These are phyloP conservation scores for Lentinula sp. DNA, from an alignment of 768 basidiomycete species.

Conservation along the genomic window DNA sequence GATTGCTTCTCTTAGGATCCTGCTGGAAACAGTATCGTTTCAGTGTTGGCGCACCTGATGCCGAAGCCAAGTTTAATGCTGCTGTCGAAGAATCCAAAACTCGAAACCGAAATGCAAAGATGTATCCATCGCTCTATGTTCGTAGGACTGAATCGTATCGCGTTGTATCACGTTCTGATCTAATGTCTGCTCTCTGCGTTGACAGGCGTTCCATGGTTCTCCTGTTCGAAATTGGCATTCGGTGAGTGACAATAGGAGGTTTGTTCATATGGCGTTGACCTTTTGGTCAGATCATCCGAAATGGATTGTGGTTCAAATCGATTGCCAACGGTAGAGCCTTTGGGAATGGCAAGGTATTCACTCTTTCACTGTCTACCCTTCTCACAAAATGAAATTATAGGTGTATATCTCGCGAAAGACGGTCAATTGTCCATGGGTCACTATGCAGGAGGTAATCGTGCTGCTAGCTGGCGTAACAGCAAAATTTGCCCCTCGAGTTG, in stretches of 20 bases:
- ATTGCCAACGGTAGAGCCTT: conserved; percentile 54
- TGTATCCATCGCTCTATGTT: conserved; percentile 44
- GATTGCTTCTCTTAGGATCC: conserved; percentile 23
- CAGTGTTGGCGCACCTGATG: conserved; percentile 66
- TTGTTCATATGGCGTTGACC: not conserved
- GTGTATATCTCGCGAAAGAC: conserved; percentile 66
- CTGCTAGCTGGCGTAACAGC: conserved; percentile 45
- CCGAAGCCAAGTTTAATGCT: conserved; percentile 57
- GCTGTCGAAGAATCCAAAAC: conserved; percentile 35
- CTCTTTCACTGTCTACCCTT: not conserved
- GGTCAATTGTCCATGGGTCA: conserved; percentile 37
- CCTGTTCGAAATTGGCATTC: conserved; percentile 66
- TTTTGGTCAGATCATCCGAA: conserved; percentile 54
- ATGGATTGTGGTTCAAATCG: conserved; percentile 61
- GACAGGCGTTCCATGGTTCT: conserved; percentile 66
- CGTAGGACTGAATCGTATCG: conserved; percentile 11
- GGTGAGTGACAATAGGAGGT: conserved; percentile 24
- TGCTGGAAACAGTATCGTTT: conserved; percentile 62
- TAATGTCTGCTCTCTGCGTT: not conserved
- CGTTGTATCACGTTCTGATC: not conserved
- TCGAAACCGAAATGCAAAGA: conserved; percentile 30
- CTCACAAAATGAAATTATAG: conserved; percentile 20
- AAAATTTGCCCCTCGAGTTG: conserved; percentile 39
- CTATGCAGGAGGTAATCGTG: conserved; percentile 30
- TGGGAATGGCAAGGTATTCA: conserved; percentile 44